Evolutionary conservation across 1,284 basidiomycete genomes (phyloP), one percentile per base, ranked within the genome.

Genomic region (Apiotrichum porosum): DNA sequence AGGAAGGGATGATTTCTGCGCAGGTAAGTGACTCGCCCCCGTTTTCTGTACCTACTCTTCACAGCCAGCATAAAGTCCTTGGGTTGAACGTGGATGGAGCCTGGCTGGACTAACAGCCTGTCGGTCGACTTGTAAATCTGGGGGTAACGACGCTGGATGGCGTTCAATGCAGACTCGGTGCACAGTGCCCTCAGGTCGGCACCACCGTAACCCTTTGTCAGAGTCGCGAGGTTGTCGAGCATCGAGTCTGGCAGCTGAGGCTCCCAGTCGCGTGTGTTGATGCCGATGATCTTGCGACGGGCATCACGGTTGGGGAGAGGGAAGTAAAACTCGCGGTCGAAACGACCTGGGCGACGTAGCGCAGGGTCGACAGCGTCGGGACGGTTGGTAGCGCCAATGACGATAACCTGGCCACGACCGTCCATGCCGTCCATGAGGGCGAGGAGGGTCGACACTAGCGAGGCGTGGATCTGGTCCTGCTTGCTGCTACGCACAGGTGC

Each of bases 371-470:
- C 85, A 12, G 92, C 88, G 72, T 99, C 95, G 0, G 94, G 94
- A 50, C 95, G 75, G 69, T 99, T 99, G 9, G 95, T 99, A 1
- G 95, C 95, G 24, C 95, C 94, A 59, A 97, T 97, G 37, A 98
- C 89, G n/a, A 97, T 83, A 21, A 98, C 93, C 71, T 97, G 92
- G 3, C 78, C 91, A 51, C 95, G 82, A 1, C 94, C 94, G 59
- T 99, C 95, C 95, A 99, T 99, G 39, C 95, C 95, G 69, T 98
- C 95, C 94, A 98, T 98, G 40, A 99, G 78, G 0, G 95, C 94
- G 2, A 99, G 79, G 13, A 99, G 78, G 0, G 95, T 99, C 39
- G 88, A 91, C 9, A 99, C 95, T 56, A 99, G 92, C 37, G 88
- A 92, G 0, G 95, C 94, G 68, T 99, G 95, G 47, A 98, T 97